Evolutionary conservation across 352 stramenopile species (phyloP).

Genomic region (Phytophthora nicotianae): DNA sequence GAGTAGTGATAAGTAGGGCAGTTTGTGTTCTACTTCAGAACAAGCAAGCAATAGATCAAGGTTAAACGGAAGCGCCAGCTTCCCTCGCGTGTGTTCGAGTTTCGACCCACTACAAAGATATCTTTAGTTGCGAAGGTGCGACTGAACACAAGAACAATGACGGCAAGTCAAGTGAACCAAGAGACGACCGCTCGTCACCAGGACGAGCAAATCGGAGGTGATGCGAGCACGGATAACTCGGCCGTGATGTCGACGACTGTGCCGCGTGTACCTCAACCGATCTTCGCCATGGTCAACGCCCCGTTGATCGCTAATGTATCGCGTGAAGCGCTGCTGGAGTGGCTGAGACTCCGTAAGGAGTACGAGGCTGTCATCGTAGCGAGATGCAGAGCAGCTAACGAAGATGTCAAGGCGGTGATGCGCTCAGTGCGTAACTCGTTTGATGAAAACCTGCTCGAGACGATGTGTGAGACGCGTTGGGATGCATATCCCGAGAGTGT

Average conservation of each 20-base stretch:
- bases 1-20: no score
- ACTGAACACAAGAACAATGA: no score
- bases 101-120: no score
- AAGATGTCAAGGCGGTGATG: conserved; percentile 10
- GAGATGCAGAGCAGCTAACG: conserved; percentile 4
- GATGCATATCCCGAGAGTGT: no score
- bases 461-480: conserved; percentile 14
- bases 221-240: neutral
- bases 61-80: no score
- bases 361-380: conserved; percentile 12
- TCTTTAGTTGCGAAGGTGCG: no score
- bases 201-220: neutral
- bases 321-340: no score
- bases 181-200: neutral
- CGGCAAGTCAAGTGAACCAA: no score
- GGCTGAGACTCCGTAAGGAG: neutral
- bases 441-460: conserved; percentile 15
- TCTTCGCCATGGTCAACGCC: conserved; percentile 12
- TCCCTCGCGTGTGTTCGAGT: no score
- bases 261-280: conserved; percentile 8
- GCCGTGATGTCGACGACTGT: neutral
- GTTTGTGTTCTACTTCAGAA: no score
- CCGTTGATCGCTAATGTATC: conserved; percentile 15
- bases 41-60: no score
- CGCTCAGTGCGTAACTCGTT: conserved; percentile 9